Conservation (phyloP, 805 yeast genomes). For the Candida chilensis region DNA sequence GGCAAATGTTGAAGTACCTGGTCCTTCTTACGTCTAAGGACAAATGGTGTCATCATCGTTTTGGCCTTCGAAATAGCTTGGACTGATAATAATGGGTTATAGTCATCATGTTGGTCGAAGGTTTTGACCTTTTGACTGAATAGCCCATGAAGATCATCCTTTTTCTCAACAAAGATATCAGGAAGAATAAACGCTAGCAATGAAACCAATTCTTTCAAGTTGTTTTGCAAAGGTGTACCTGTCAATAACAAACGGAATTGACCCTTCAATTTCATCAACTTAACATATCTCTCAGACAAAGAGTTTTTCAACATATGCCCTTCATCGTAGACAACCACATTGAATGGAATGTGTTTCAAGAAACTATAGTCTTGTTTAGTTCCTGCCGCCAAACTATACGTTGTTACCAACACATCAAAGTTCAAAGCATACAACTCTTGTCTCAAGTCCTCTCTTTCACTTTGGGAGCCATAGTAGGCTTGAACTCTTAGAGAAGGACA, state of each 20-base stretch:
- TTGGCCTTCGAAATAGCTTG: conserved; percentile 92
- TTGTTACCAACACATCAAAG: conserved; percentile 88
- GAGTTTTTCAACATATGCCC: conserved; percentile 96
- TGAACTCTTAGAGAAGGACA: conserved; percentile 76
- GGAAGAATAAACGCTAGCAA: conserved; percentile 89
- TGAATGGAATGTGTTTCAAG: conserved; percentile 64
- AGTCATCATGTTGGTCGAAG: conserved; percentile 35
- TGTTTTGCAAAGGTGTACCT: conserved; percentile 96
- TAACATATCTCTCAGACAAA: conserved; percentile 74
- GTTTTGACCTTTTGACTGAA: conserved; percentile 86
- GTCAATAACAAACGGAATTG: conserved; percentile 82
- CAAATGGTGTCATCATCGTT: conserved; percentile 98
- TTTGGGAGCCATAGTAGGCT: conserved; percentile 88
- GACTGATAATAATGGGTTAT: conserved; percentile 76
- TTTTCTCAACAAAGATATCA: conserved; percentile 64
- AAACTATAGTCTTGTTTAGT: conserved; percentile 75
- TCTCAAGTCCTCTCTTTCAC: conserved; percentile 79
- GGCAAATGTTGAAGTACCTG: conserved; percentile 92
- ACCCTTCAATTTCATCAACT: conserved; percentile 77
- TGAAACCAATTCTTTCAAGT: conserved; percentile 83
- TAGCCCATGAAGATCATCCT: conserved; percentile 71
- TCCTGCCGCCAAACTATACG: conserved; percentile 88
- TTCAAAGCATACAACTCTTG: conserved; percentile 48
- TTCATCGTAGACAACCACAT: conserved; percentile 91
- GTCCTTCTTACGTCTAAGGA: conserved; percentile 81